Evolutionary conservation across 202 grass and related monocot species (phyloP), one percentile per base, ranked within the genome.

Genomic region (Carex arenaria): DNA sequence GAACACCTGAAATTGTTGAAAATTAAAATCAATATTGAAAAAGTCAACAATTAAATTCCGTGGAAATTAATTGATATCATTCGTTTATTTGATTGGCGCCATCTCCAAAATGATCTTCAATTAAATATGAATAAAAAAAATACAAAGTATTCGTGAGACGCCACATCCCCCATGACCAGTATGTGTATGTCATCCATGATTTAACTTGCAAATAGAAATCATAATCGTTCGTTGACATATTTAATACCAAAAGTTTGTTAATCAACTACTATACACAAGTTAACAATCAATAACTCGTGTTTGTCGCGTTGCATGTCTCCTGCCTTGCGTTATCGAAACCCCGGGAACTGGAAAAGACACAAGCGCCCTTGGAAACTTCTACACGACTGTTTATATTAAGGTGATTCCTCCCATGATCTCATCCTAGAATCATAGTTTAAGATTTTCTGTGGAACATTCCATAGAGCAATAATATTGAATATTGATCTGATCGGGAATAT

Each of bases 221-320:
- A 38, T 38, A 38, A 38, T 38, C 36, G 72, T 55, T 38, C 36
- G 72, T 55, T 76, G 51, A 55, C 51, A 56, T 56, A 10, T n/a
- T 40, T n/a, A 34, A 66, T 66, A 17, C 28, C 32, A 40, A 68
- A 67, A 36, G 32, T 6, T 49, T 49, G 45, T 49, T 49, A 47
- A 47, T 47, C 43, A 10, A 47, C 10, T 0, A 10, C 1, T 47
- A 47, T 40, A 49, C 13, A 13, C n/a, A 72, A 72, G 40, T 47
- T 47, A 40, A 22, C 67, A 22, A 43, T 43, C 34, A 36, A 36
- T 36, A 36, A 55, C 5, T 80, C 55, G n/a, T 54, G 11, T 81
- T 65, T 65, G 78, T 81, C 78, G 60, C 8, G 34, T 81, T 81
- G 78, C 38, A 69, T 57, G 80, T 82, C 80, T 64, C 80, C 80